A percentile compares a stretch with the other conserved stretches of the same genome.
phyloP scores from a whole-genome alignment of 257 asterid genomes.

The Oldenlandia corymbosa region DNA sequence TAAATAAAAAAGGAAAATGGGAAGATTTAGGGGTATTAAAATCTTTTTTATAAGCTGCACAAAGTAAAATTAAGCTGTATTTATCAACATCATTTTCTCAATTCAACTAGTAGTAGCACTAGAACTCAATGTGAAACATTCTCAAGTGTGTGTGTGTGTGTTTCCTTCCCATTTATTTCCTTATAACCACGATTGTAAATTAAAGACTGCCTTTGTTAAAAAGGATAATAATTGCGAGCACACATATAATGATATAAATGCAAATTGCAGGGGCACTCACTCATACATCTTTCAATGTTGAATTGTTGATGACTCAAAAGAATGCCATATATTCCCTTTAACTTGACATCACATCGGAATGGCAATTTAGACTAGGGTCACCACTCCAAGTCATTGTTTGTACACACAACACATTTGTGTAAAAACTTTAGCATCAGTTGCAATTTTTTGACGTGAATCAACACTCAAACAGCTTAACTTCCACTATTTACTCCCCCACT shows the following conservation, averaged over 20 bases:
- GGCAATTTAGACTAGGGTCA: neutral
- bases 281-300: neutral
- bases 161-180: no score
- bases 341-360: slow-evolving; percentile 11
- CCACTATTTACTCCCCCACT: no score
- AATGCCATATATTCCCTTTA: neutral
- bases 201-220: neutral
- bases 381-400: neutral
- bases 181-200: neutral
- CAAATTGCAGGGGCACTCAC: neutral
- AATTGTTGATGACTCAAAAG: neutral
- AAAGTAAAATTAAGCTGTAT: no score
- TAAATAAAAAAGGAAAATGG: no score
- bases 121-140: no score
- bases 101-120: no score
- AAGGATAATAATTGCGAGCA: neutral
- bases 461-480: no score
- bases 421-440: neutral
- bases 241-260: no score
- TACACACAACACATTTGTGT: neutral
- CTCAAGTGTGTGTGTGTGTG: no score
- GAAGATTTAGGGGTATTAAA: no score
- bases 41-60: no score
- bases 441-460: neutral
- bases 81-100: no score